Evolutionary conservation across 495 filamentous ascomycete species (phyloP).

Genomic region (Penicillium atrosanguineum): DNA sequence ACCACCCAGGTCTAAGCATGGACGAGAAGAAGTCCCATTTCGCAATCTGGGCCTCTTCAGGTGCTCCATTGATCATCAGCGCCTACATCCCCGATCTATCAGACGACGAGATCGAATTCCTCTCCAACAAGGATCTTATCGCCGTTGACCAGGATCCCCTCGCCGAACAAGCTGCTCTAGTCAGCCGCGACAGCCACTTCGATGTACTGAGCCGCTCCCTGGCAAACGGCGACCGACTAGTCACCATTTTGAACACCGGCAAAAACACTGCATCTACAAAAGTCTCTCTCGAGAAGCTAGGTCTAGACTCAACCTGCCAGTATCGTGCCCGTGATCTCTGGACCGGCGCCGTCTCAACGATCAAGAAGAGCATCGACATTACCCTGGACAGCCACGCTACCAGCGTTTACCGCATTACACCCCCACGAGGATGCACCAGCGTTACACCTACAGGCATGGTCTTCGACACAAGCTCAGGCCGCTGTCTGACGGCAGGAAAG

Average conservation of each 20-base stretch:
- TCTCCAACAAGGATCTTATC: conserved; percentile 39
- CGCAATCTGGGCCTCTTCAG: conserved; percentile 39
- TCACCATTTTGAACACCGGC: conserved; percentile 34
- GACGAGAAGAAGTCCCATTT: conserved; percentile 43
- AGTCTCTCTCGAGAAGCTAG: conserved; percentile 21
- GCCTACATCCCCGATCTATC: conserved; percentile 37
- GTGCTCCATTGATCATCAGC: conserved; percentile 41
- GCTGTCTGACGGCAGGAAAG: conserved; percentile 28
- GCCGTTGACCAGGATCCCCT: conserved; percentile 39
- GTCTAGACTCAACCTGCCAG: conserved; percentile 18
- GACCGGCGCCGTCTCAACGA: conserved; percentile 9
- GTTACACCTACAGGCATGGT: conserved; percentile 33
- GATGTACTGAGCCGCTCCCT: conserved; percentile 33
- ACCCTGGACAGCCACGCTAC: conserved; percentile 29
- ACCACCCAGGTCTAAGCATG: conserved; percentile 32
- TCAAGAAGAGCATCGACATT: conserved; percentile 16
- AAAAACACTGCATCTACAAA: conserved; percentile 12
- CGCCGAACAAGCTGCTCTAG: conserved; percentile 39
- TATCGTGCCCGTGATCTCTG: conserved; percentile 23
- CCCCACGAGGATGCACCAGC: conserved; percentile 9
- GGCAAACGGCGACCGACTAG: conserved; percentile 29
- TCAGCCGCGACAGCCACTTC: conserved; percentile 30
- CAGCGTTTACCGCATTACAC: conserved; percentile 24
- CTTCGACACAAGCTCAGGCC: conserved; percentile 29
- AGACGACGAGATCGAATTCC: conserved; percentile 28